A percentile compares a stretch with the other conserved stretches of the same genome.
These are phyloP conservation scores for Candida easanensis DNA, from an alignment of 805 yeast genomes.

Conservation along the genomic window DNA sequence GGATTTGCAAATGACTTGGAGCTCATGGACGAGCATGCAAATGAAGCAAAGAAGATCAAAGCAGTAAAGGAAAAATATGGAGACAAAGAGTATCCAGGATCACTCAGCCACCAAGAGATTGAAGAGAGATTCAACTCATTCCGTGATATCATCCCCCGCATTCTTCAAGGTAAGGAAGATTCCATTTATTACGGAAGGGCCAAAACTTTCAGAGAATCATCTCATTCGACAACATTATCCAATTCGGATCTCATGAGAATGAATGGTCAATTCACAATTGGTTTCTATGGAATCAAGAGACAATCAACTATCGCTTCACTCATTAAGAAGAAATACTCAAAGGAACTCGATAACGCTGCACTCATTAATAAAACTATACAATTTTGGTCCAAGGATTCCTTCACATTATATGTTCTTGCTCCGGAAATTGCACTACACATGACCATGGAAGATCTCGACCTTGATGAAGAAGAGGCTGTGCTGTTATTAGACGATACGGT, in stretches of 20 bases:
- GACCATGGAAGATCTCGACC: constrained; percentile 43
- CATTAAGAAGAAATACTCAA: constrained; percentile 35
- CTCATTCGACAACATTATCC: constrained; percentile 44
- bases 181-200: constrained; percentile 55
- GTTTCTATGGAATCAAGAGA: constrained; percentile 59
- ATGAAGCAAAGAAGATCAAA: constrained; percentile 15
- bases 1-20: constrained; percentile 15
- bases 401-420: constrained; percentile 56
- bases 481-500: constrained; percentile 43
- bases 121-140: constrained; percentile 30
- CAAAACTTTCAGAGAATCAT: constrained; percentile 33
- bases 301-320: constrained; percentile 47
- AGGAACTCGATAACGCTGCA: constrained; percentile 28
- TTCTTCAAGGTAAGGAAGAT: constrained; percentile 42
- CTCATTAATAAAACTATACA: constrained; percentile 43
- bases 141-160: constrained; percentile 32
- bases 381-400: constrained; percentile 61
- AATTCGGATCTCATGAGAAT: constrained; percentile 38
- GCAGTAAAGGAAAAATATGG: constrained; percentile 20
- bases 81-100: constrained; percentile 24
- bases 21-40: constrained; percentile 18
- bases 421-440: constrained; percentile 57
- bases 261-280: constrained; percentile 47
- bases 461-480: constrained; percentile 43
- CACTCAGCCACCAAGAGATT: constrained; percentile 31